These are phyloP conservation scores for Ogataea trehaloabstinens DNA, from an alignment of 805 yeast species.

Conservation along the genomic window DNA sequence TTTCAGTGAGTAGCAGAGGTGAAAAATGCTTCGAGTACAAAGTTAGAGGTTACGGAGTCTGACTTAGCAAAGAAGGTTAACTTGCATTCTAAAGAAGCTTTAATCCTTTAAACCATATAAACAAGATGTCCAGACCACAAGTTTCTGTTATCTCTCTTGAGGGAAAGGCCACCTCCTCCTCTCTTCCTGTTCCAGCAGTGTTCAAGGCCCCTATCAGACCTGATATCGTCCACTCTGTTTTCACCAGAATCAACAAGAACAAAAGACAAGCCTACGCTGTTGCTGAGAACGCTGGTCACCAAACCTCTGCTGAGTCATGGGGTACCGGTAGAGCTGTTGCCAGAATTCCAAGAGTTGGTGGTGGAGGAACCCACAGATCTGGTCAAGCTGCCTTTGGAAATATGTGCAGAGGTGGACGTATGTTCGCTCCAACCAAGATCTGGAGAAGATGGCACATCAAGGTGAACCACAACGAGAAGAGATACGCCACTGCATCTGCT, in stretches of 20 bases:
- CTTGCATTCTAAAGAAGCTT: too few relatives aligned
- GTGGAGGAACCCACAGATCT: constrained; percentile 99
- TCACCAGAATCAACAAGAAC: constrained; percentile 98
- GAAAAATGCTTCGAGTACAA: too few relatives aligned
- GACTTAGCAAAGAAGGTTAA: too few relatives aligned
- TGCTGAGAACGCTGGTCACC: constrained; percentile 99
- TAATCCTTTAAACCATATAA: too few relatives aligned
- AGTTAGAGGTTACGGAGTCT: too few relatives aligned
- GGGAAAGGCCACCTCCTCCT: constrained; percentile 83
- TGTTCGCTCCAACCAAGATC: constrained; percentile 99
- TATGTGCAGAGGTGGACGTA: constrained; percentile 99
- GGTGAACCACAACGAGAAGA: constrained; percentile 99
- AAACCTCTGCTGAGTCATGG: constrained; percentile 99
- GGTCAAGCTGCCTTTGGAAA: constrained; percentile 99
- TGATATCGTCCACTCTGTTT: constrained; percentile 98
- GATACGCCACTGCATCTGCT: constrained; percentile 99
- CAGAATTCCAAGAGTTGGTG: constrained; percentile 99
- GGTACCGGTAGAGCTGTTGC: constrained; percentile 99
- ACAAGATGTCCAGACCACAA: constrained; percentile 78
- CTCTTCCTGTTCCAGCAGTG: constrained; percentile 95
- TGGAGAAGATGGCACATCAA: constrained; percentile 99
- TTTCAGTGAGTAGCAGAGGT: too few relatives aligned
- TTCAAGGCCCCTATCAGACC: constrained; percentile 99
- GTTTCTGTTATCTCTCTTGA: constrained; percentile 84
- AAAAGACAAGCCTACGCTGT: constrained; percentile 99